Percentiles rank a stretch among this genome's conserved stretches.
phyloP scores from a whole-genome alignment of 345 rosid species.

The Populus euphratica region DNA sequence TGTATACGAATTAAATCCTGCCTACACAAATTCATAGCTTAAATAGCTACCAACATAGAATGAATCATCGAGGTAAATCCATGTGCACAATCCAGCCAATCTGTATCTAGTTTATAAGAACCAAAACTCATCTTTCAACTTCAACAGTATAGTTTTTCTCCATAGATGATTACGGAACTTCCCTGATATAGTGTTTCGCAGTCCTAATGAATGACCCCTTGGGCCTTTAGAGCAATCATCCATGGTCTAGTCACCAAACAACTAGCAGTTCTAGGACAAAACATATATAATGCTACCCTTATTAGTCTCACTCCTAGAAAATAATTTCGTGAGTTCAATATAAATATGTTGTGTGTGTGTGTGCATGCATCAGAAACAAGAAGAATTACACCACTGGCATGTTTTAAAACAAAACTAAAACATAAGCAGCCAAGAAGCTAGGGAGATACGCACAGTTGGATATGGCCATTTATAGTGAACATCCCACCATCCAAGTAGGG shows the following conservation, averaged over 20 bases:
- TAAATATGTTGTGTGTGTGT: too few species aligned
- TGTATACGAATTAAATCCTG: background rate
- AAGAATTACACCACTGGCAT: background rate
- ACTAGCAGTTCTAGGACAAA: background rate
- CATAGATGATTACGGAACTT: background rate
- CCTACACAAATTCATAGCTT: background rate
- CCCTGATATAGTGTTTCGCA: background rate
- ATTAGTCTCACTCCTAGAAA: background rate
- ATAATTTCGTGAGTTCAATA: background rate
- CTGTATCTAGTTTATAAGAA: background rate
- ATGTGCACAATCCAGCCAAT: too few species aligned
- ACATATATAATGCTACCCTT: background rate
- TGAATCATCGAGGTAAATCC: background rate
- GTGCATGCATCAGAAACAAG: background rate
- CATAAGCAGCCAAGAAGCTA: background rate
- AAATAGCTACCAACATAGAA: background rate
- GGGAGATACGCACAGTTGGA: conserved; percentile 29
- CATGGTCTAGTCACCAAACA: background rate
- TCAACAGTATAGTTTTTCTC: background rate
- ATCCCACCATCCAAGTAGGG: conserved; percentile 33
- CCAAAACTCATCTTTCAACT: background rate
- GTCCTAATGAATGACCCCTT: background rate
- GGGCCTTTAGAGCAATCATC: background rate
- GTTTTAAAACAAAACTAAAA: background rate
- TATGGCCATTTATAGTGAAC: conserved; percentile 37